Base-by-base conservation (phyloP, 257 asterid genomes). In the Fraxinus excelsior region DNA sequence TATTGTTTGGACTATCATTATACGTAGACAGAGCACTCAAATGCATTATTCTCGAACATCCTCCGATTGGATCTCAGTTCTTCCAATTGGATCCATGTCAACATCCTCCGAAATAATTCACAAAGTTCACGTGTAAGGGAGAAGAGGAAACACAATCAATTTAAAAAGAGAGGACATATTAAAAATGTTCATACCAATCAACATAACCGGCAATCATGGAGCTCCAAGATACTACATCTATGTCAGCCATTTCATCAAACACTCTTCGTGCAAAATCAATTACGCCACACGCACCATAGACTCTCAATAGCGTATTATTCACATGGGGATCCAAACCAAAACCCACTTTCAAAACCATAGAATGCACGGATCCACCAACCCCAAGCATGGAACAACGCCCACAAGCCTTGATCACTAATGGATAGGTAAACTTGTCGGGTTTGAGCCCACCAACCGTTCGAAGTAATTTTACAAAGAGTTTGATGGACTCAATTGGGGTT, bases 191-290 rank as follows among this genome's bases (percentile, higher is more conserved):
- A 19, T 83, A 92, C 97, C 96, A 89, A 78, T 82, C 79, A 86
- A 92, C 87, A 73, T 87, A 90, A 67, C 88, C 90, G 14, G 97
- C 89, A 81, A 90, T 85, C 88, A 92, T 73, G n/a, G 93, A 90
- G 69, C 94, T 90, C 96, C 97, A 92, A 70, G 96, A 81, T 79
- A 92, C 94, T 66, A 92, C 88, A 84, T 86, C 82, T 80, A 88
- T 88, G 21, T 82, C 77, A 76, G 32, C 11, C 91, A 92, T 90
- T 89, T 89, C 94, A 76, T 86, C 96, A 67, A 92, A 89, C 92
- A 90, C 81, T 18, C 18, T 82, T 44, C 85, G 71, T 2, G 93
- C 71, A 44, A 80, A 82, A 23, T 56, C 73, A 56, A 84, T 71
- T 13, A 58, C 77, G n/a, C 85, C 83, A 31, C 83, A 86, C 4